Evolutionary conservation across 2,329 filamentous ascomycete species (phyloP), one percentile per base, ranked within the genome.

Genomic region (Fusarium euwallaceae): DNA sequence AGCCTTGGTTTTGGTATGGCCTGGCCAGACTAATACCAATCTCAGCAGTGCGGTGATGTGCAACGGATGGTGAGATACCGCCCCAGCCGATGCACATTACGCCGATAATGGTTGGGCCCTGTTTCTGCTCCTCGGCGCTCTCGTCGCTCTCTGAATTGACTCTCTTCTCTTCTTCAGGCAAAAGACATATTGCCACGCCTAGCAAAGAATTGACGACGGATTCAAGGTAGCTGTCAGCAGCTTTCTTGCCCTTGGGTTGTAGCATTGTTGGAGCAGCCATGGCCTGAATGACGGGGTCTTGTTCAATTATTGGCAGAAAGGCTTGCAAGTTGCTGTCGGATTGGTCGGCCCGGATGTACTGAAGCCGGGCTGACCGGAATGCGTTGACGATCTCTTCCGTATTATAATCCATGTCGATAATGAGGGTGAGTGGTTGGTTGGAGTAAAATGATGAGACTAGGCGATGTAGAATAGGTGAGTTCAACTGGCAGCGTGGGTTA

Each of bases 1-100:
- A 88, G 0, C 86, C 85, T 34, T 80, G 73, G 10, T 81, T 78
- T 63, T 86, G 84, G 67, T 82, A 82, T 2, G 62, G 37, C 1
- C 79, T 75, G 2, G 81, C 68, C 22, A 87, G 80, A 20, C 78
- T 78, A 36, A 87, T 78, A 5, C 81, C 83, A 16, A 87, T 79
- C 6, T 64, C 59, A 7, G 72, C 67, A 10, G 51, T 69, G 8
- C 73, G 73, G 36, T 77, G 70, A 8, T 76, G 76, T 4, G 59
- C 45, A 0, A 61, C 34, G 3, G 43, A 32, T 8, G 64, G 39
- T 3, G 66, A 43, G 4, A 70, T 41, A 4, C 68, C 71, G 11
- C 70, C 64, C 65, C 70, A 72, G 4, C 71, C 73, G 17, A 77
- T 34, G 14, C 64, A 66, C 36, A 74, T 68, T 64, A 69, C 37